A percentile compares a stretch with the other conserved stretches of the same genome.
These are phyloP conservation scores for Leptographium lundbergii DNA, from an alignment of 2,329 filamentous ascomycete species.

Conservation along the genomic window DNA sequence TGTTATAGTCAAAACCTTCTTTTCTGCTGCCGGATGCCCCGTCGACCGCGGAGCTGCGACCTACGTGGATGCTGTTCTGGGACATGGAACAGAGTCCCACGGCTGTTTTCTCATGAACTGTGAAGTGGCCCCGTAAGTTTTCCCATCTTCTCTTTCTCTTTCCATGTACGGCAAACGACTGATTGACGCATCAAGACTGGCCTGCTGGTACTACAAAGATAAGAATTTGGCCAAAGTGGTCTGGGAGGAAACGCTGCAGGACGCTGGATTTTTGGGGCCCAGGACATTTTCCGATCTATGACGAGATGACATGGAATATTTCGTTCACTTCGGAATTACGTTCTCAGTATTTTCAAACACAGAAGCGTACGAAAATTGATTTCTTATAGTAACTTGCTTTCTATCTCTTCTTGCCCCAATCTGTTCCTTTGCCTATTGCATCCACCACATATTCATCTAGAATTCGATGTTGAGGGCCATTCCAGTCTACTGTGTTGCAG, in stretches of 20 bases:
- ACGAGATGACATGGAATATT: background rate
- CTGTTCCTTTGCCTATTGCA: no score
- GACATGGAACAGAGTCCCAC: slow-evolving; percentile 1
- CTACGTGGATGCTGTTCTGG: slow-evolving; percentile 5
- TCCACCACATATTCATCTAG: no score
- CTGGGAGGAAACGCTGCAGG: slow-evolving; percentile 25
- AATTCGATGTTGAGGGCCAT: no score
- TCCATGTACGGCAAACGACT: background rate
- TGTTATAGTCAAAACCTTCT: background rate
- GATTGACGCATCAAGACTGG: background rate
- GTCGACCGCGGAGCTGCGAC: slow-evolving; percentile 1
- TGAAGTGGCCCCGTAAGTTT: slow-evolving; percentile 3
- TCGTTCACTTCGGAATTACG: no score
- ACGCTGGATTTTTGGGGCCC: slow-evolving; percentile 19
- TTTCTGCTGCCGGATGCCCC: background rate
- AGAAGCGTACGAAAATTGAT: background rate
- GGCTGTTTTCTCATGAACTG: slow-evolving; percentile 5
- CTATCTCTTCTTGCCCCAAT: background rate
- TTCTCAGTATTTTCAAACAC: no score
- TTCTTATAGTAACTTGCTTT: background rate
- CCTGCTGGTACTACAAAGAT: slow-evolving; percentile 18
- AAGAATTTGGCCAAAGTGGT: slow-evolving; percentile 21
- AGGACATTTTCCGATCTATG: slow-evolving; percentile 1
- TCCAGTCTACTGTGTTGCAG: no score
- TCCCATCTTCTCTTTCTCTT: background rate